These are phyloP conservation scores for Nannochloropsis salina DNA, from an alignment of 108 stramenopile genomes.

Conservation along the genomic window DNA sequence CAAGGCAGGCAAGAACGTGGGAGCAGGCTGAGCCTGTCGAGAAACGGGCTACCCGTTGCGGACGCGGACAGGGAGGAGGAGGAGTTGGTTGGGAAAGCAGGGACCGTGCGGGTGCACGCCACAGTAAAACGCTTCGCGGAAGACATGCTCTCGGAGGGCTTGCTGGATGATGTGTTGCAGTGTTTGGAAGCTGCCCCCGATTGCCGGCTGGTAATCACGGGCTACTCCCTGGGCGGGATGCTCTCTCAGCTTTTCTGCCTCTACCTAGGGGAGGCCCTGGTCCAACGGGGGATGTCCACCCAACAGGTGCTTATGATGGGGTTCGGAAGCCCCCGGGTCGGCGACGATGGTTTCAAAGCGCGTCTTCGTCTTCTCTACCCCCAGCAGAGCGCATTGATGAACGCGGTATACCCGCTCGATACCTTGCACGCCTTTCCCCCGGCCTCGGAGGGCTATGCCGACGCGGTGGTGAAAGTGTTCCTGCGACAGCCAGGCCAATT, in stretches of 20 bases:
- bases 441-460: background rate
- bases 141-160: background rate
- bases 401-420: background rate
- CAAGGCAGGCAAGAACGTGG: background rate
- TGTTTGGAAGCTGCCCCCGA: background rate
- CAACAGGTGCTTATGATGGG: background rate
- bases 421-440: slow-evolving; percentile 4
- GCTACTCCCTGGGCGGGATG: background rate
- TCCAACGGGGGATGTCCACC: background rate
- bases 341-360: slow-evolving; percentile 5
- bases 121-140: slow-evolving; percentile 11
- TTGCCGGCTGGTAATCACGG: background rate
- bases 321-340: background rate
- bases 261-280: background rate
- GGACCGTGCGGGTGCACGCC: background rate
- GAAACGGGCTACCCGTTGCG: background rate
- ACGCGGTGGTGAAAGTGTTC: background rate
- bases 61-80: slow-evolving; percentile 7
- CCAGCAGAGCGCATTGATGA: slow-evolving; percentile 12
- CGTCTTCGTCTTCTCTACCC: background rate
- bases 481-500: slow-evolving; percentile 2
- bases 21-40: background rate
- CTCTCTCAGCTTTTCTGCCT: background rate
- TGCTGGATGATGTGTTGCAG: background rate
- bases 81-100: background rate